phyloP scores from a whole-genome alignment of 2,329 filamentous ascomycete species.

The Trichocomaceae sp. region DNA sequence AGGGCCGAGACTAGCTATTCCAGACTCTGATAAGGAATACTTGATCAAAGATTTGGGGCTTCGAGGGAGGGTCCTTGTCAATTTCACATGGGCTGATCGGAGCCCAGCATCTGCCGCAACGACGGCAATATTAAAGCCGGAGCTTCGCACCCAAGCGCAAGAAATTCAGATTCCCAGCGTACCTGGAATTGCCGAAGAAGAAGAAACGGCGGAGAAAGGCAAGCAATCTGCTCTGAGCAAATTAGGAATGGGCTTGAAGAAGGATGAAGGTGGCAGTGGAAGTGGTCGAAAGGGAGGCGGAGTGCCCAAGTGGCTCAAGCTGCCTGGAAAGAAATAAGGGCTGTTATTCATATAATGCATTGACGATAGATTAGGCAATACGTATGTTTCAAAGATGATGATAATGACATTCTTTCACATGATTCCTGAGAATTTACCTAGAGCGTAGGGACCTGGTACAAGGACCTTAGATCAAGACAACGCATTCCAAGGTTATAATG shows the following conservation, averaged over 20 bases:
- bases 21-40: slow-evolving; percentile 38
- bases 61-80: slow-evolving; percentile 64
- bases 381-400: background rate
- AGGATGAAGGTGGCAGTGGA: slow-evolving; percentile 29
- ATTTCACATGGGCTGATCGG: slow-evolving; percentile 64
- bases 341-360: background rate
- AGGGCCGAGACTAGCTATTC: slow-evolving; percentile 23
- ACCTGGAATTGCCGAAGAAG: slow-evolving; percentile 37
- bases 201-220: slow-evolving; percentile 34
- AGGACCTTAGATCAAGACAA: too few relatives aligned
- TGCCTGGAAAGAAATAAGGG: slow-evolving; percentile 62
- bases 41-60: slow-evolving; percentile 71
- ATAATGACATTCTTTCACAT: background rate
- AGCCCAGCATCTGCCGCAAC: slow-evolving; percentile 41
- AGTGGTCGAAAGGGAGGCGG: slow-evolving; percentile 29
- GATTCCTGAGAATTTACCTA: too few relatives aligned
- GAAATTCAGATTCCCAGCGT: slow-evolving; percentile 60
- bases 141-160: slow-evolving; percentile 57
- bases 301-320: slow-evolving; percentile 66
- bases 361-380: background rate
- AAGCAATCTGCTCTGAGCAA: slow-evolving; percentile 12
- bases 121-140: slow-evolving; percentile 53
- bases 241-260: slow-evolving; percentile 19
- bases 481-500: background rate
- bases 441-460: too few relatives aligned